Percentiles rank a stretch among this genome's conserved stretches.
Conservation (phyloP, 1,284 basidiomycete genomes). For the Exobasidium rhododendri region DNA sequence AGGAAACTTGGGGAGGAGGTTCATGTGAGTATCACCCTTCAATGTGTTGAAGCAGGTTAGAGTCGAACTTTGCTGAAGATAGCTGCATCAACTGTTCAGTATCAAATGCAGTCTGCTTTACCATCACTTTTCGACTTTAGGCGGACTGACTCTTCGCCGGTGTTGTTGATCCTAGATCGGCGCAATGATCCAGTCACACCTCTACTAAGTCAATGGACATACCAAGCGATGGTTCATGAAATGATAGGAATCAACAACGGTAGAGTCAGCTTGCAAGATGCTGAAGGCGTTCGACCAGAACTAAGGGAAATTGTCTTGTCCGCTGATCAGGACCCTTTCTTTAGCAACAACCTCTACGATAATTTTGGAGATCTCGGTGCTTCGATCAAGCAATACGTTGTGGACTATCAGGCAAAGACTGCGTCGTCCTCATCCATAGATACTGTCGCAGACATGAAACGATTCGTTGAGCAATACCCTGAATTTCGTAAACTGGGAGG, state of each 20-base stretch:
- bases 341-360: constrained; percentile 81
- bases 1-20: constrained; percentile 83
- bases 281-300: constrained; percentile 83
- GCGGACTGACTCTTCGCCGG: constrained; percentile 57
- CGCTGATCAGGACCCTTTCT: constrained; percentile 88
- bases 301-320: constrained; percentile 89
- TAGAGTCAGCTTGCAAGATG: constrained; percentile 75
- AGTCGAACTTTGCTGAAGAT: constrained; percentile 62
- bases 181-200: constrained; percentile 97
- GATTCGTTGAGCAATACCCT: constrained; percentile 95
- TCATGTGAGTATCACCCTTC: constrained; percentile 60
- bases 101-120: constrained; percentile 55
- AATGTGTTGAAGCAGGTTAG: constrained; percentile 40
- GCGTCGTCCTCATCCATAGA: constrained; percentile 80
- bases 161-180: constrained; percentile 69
- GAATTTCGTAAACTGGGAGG: constrained; percentile 94
- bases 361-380: constrained; percentile 97
- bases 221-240: constrained; percentile 99
- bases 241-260: constrained; percentile 85
- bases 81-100: constrained; percentile 61
- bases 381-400: constrained; percentile 86
- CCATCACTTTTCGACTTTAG: constrained; percentile 59
- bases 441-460: constrained; percentile 73
- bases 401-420: constrained; percentile 78
- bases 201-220: constrained; percentile 97